phyloP scores from a whole-genome alignment of 371 early-diverging fungal species.

The Basidiobolus meristosporus region DNA sequence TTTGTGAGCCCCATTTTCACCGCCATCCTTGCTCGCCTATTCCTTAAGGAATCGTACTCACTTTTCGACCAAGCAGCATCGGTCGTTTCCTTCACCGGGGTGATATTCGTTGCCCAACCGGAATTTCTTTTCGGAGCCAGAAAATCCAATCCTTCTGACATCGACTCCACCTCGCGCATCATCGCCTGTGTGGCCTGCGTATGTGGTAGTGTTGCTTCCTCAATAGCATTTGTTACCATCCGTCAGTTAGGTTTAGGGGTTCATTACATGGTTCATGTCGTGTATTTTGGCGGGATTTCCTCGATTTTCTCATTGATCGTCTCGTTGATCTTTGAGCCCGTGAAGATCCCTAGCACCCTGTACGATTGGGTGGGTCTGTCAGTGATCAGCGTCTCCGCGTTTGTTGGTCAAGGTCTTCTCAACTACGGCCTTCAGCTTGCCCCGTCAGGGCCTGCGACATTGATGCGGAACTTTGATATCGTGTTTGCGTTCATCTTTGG shows the following conservation, averaged over 20 bases:
- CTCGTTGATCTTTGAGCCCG: neutral
- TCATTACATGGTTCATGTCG: conserved; percentile 54
- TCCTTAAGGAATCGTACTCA: conserved; percentile 42
- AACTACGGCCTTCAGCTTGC: conserved; percentile 58
- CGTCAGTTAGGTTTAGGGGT: conserved; percentile 39
- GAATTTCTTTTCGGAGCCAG: conserved; percentile 29
- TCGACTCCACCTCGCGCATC: too few relatives aligned
- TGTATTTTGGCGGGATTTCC: conserved; percentile 46
- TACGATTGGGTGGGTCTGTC: too few relatives aligned
- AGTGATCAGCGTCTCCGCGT: conserved; percentile 15
- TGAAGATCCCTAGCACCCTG: too few relatives aligned
- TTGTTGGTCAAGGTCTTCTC: conserved; percentile 49
- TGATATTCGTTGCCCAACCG: conserved; percentile 43
- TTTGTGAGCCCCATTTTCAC: conserved; percentile 66
- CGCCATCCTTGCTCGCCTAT: conserved; percentile 31
- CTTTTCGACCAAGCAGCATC: conserved; percentile 29
- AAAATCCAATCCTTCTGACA: too few relatives aligned
- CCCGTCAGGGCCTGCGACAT: conserved; percentile 49
- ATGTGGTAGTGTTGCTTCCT: conserved; percentile 4
- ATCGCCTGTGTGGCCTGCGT: conserved; percentile 1
- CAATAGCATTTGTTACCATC: conserved; percentile 47
- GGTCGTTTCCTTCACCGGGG: conserved; percentile 32
- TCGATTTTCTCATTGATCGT: conserved; percentile 12
- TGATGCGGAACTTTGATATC: conserved; percentile 68
- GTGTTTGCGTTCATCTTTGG: conserved; percentile 64